Evolutionary conservation across 1,139 yeast genomes (phyloP).

Genomic region (Magnusiomyces suaveolens): DNA sequence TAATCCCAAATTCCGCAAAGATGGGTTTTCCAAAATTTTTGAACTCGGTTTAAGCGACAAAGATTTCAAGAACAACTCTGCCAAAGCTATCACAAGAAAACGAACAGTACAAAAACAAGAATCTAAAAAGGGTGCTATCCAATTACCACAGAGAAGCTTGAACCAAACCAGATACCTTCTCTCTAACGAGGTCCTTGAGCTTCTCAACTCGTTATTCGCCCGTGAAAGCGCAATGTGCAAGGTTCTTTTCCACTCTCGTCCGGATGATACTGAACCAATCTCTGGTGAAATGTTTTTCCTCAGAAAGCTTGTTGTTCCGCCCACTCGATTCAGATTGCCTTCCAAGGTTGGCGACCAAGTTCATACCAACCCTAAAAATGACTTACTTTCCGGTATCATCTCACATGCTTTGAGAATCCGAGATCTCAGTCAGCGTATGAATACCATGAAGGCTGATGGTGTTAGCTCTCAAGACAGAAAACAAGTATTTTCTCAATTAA

Average conservation of each 20-base stretch:
- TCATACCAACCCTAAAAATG: slow-evolving; percentile 91
- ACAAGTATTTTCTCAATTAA: slow-evolving; percentile 72
- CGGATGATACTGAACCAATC: slow-evolving; percentile 43
- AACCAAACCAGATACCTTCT: slow-evolving; percentile 60
- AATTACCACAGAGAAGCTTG: slow-evolving; percentile 34
- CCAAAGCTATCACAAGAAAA: slow-evolving; percentile 36
- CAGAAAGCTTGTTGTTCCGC: slow-evolving; percentile 83
- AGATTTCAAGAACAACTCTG: slow-evolving; percentile 55
- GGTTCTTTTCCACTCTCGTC: slow-evolving; percentile 68
- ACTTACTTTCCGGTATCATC: slow-evolving; percentile 67
- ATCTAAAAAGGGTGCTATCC: slow-evolving; percentile 27
- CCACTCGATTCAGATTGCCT: slow-evolving; percentile 92
- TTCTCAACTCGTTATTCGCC: slow-evolving; percentile 62
- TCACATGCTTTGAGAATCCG: slow-evolving; percentile 74
- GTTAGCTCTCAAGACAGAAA: slow-evolving; percentile 66
- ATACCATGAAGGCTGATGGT: slow-evolving; percentile 48
- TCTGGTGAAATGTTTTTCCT: slow-evolving; percentile 86
- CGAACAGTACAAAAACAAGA: slow-evolving; percentile 46
- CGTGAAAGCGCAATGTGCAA: slow-evolving; percentile 41
- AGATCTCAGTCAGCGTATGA: slow-evolving; percentile 68
- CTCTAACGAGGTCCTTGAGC: slow-evolving; percentile 77
- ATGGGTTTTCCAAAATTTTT: slow-evolving; percentile 86
- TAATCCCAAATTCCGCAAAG: slow-evolving; percentile 89
- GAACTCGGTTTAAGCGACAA: slow-evolving; percentile 78
- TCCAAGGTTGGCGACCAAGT: slow-evolving; percentile 94